Conservation (phyloP, 164 flowering plant species). For the Tetrastigma voinierianum region DNA sequence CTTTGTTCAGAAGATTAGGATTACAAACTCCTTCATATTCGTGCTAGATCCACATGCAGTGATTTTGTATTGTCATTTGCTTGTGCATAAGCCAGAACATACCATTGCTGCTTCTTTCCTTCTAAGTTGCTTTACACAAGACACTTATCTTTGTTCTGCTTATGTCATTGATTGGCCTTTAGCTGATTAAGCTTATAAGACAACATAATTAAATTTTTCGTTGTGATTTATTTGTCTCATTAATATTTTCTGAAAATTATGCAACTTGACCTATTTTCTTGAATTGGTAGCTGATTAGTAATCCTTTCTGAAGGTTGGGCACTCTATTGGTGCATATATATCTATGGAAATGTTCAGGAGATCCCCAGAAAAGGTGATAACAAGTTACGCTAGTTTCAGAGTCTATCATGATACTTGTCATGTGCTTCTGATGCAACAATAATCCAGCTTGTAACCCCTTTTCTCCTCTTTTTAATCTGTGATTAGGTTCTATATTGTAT, state of each 20-base stretch:
- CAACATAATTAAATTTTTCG: no score
- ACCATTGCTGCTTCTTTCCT: no score
- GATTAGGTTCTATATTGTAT: slow-evolving; percentile 62
- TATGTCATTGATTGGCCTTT: no score
- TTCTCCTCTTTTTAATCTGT: slow-evolving; percentile 6
- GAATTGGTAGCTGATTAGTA: slow-evolving; percentile 7
- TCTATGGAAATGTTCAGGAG: slow-evolving; percentile 66
- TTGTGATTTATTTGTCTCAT: no score
- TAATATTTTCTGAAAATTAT: background rate
- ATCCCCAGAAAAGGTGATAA: slow-evolving; percentile 60
- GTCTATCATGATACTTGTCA: background rate
- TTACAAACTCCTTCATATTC: no score
- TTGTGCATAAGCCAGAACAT: no score
- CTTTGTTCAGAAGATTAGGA: no score
- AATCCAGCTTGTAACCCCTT: slow-evolving; percentile 1
- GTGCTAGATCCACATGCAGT: no score
- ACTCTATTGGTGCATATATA: slow-evolving; percentile 90
- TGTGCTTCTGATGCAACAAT: slow-evolving; percentile 2
- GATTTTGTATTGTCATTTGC: no score
- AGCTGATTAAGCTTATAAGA: no score
- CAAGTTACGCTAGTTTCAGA: background rate
- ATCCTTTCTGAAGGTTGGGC: slow-evolving; percentile 69
- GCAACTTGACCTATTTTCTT: background rate
- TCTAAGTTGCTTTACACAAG: no score
- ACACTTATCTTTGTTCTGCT: no score